These are phyloP conservation scores for Citrus mangshanensis DNA, from an alignment of 345 rosid genomes.

Conservation along the genomic window DNA sequence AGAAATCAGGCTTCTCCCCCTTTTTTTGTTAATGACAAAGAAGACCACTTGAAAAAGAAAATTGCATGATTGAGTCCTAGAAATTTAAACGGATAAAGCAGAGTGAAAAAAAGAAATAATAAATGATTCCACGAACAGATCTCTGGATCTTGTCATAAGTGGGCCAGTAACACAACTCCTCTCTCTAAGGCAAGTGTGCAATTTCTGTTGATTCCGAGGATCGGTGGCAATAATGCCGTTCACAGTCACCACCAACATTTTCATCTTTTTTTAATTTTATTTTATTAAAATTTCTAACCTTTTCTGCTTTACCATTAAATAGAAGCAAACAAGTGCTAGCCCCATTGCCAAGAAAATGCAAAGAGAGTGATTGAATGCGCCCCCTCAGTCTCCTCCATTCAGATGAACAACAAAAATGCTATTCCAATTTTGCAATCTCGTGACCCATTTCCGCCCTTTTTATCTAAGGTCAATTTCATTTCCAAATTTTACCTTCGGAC, in stretches of 20 bases:
- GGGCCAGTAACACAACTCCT: not conserved
- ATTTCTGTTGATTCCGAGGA: not conserved
- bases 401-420: not conserved
- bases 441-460: too few relatives aligned
- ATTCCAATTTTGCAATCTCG: too few relatives aligned
- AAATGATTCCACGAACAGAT: not conserved
- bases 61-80: constrained; percentile 4
- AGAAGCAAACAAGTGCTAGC: not conserved
- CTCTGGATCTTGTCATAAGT: not conserved
- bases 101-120: not conserved
- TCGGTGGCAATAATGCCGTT: not conserved
- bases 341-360: not conserved
- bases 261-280: too few relatives aligned
- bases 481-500: too few relatives aligned
- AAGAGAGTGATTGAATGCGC: not conserved
- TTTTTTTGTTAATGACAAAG: not conserved
- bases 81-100: not conserved
- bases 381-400: not conserved
- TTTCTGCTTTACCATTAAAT: not conserved
- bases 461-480: too few relatives aligned
- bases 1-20: not conserved
- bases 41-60: not conserved
- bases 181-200: not conserved
- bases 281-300: not conserved
- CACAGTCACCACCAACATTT: not conserved